Evolutionary conservation across 208 protist species (phyloP).

Genomic region (Blastocrithidia nonstop): DNA sequence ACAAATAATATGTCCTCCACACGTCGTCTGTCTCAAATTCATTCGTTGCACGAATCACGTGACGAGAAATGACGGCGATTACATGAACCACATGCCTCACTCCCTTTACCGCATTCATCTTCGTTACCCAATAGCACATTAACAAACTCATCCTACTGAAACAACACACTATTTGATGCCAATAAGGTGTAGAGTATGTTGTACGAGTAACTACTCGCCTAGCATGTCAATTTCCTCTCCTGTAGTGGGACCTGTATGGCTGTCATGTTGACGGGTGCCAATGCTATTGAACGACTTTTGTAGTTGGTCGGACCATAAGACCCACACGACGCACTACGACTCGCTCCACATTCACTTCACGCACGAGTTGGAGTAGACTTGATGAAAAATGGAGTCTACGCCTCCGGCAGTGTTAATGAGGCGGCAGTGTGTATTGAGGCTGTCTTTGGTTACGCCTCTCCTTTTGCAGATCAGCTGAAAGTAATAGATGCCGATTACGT

Average conservation of each 20-base stretch:
- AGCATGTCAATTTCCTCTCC: slow-evolving; percentile 27
- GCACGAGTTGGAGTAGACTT: slow-evolving; percentile 37
- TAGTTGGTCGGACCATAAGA: slow-evolving; percentile 53
- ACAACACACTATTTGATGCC: neutral
- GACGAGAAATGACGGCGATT: no score
- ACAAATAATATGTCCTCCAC: no score
- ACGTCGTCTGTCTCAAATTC: no score
- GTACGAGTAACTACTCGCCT: slow-evolving; percentile 2
- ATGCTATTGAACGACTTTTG: slow-evolving; percentile 41
- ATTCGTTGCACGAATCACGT: no score
- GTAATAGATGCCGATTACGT: neutral
- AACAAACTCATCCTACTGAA: no score
- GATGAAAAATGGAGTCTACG: slow-evolving; percentile 49
- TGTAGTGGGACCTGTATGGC: slow-evolving; percentile 43
- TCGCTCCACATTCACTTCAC: slow-evolving; percentile 26
- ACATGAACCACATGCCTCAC: neutral
- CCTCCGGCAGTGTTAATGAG: slow-evolving; percentile 26
- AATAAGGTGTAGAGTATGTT: neutral
- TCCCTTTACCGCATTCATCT: no score
- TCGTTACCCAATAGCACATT: no score
- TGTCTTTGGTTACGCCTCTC: slow-evolving; percentile 37
- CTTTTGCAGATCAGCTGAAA: no score
- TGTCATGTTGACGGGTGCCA: slow-evolving; percentile 25
- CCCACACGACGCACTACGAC: slow-evolving; percentile 24
- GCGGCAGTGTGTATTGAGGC: slow-evolving; percentile 18